These are phyloP conservation scores for Rhodotorula babjevae DNA, from an alignment of 768 basidiomycete species.

Conservation along the genomic window DNA sequence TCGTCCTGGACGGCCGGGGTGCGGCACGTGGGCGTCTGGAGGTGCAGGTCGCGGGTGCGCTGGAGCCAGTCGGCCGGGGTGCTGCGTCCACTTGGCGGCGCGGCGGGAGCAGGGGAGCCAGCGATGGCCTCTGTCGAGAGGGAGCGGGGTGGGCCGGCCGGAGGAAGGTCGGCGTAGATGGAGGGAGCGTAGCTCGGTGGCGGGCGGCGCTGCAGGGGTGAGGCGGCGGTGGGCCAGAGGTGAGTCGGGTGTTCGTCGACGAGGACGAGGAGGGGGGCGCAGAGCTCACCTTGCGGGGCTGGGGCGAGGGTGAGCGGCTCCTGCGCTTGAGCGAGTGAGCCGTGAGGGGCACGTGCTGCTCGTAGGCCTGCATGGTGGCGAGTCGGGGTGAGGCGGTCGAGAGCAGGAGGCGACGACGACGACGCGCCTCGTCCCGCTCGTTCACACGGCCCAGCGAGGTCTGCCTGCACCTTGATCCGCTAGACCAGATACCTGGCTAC, in stretches of 20 bases:
- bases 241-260: not conserved
- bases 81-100: not conserved
- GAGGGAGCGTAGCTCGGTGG: slow-evolving; percentile 1
- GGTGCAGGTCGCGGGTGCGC: slow-evolving; percentile 13
- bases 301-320: slow-evolving; percentile 12
- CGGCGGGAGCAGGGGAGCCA: slow-evolving; percentile 10
- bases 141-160: not conserved
- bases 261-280: not conserved
- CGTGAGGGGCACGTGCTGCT: not conserved
- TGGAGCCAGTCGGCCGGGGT: slow-evolving; percentile 25
- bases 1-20: not conserved
- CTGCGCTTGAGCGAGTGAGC: slow-evolving; percentile 10
- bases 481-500: no score
- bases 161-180: not conserved
- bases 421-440: not conserved
- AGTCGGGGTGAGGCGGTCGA: not conserved
- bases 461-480: no score
- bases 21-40: not conserved
- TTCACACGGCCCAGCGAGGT: no score
- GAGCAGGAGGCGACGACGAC: not conserved
- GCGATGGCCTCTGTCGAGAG: not conserved
- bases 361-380: not conserved
- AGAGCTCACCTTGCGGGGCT: slow-evolving; percentile 14
- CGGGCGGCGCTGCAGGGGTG: not conserved
- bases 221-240: no score